Evolutionary conservation across 345 rosid genomes (phyloP), one percentile per base, ranked within the genome.

Genomic region (Hibiscus syriacus): DNA sequence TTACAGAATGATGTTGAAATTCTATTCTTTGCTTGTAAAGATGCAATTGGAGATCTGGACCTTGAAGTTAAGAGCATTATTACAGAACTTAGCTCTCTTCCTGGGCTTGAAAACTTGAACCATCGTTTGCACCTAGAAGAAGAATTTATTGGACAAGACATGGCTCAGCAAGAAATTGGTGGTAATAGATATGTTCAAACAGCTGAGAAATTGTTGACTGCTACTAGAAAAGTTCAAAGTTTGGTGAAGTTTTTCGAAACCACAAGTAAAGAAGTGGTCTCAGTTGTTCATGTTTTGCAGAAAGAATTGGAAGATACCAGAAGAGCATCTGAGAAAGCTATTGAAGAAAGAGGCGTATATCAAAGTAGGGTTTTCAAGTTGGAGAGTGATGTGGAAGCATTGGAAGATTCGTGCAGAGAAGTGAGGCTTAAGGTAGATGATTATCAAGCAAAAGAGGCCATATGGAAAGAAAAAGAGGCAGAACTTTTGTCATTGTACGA

Each of bases 401-500:
- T 80, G 55, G 83, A 85, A 72, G 80, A 73, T 70, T 71, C 80
- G 55, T 85, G 78, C 75, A 55, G 75, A 67, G 84, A 82, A 75
- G 75, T 86, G 77, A 80, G 64, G 80, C 80, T 73, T 30, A 52
- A 83, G 76, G 34, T 83, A 53, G 78, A 77, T 75, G 82, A 80
- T 61, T 76, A 69, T 71, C 76, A 74, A 73, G 83, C 70, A 64
- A 69, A 74, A 62, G 79, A 83, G 72, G 83, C 78, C 69, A 83
- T 76, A 61, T 81, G 92, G 89, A 82, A 85, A 79, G 85, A 81
- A 74, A 90, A 72, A 65, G 90, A 86, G 68, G 79, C 70, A 53
- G 92, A 90, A 73, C 75, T 83, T 68, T 82, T 79, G 17, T 70
- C 75, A 63, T 77, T 78, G 63, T 58, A 62, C 58, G 58, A 70